Evolutionary conservation across 345 rosid genomes (phyloP), one percentile per base, ranked within the genome.

Genomic region (Melaleuca alternifolia): DNA sequence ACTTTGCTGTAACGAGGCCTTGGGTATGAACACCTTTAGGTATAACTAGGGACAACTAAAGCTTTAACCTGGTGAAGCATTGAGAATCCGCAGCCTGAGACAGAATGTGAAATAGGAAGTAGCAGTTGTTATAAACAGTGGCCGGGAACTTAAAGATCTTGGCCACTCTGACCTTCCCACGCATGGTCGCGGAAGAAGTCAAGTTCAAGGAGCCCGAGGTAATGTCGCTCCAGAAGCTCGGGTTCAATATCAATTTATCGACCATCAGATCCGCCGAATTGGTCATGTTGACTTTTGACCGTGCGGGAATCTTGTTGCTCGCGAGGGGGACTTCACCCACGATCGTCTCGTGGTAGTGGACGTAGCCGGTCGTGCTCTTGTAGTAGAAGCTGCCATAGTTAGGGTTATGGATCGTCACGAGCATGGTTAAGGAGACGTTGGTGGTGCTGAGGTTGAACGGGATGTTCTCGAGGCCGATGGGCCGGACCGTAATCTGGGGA

Each of bases 311-410:
- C 1, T 30, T 50, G 5, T 82, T 50, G 20, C 37, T 84, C 23
- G 20, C 83, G 5, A 93, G 62, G 1, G 92, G 89, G 23, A 88
- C 86, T 11, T 83, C 89, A 1, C 85, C 92, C 1, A 92, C 87
- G 1, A 85, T 41, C 30, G n/a, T 82, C 7, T 87, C 93, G 2
- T 61, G 93, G 59, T 88, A 93, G 16, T 88, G 26, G 21, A 93
- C 54, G 18, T 82, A 79, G 11, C 87, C 89, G 3, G 85, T 89
- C 6, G 89, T 52, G 87, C 88, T 89, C 54, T 37, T 1, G 89
- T 51, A 92, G 89, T 86, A 82, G 87, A 92, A 93, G 37, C 91
- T 84, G 2, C 93, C 94, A 21, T 93, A 89, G 54, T 92, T 93
- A 3, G 88, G 92, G 57, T 92, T 92, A n/a, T 83, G 62, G n/a